Evolutionary conservation across 495 filamentous ascomycete species (phyloP).

Genomic region (Penicillium soppii): DNA sequence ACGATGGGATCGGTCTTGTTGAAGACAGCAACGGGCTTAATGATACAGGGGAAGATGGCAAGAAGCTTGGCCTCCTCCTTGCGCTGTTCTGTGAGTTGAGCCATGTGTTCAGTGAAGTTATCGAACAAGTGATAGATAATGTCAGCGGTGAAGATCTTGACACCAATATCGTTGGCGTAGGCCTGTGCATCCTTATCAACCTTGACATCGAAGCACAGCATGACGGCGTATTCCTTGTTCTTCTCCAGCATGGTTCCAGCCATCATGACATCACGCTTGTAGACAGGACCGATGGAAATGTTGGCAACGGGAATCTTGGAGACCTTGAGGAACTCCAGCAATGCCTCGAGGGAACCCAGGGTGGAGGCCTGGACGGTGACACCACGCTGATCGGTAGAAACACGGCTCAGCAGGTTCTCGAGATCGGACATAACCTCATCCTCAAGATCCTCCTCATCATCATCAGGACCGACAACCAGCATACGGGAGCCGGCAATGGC

Average conservation of each 20-base stretch:
- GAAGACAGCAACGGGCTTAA: conserved; percentile 88
- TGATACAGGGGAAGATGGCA: conserved; percentile 95
- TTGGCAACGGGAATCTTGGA: conserved; percentile 97
- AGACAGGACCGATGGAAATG: conserved; percentile 97
- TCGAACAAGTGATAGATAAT: conserved; percentile 99
- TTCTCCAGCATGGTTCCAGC: conserved; percentile 97
- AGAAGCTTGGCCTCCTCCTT: conserved; percentile 95
- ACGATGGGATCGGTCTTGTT: conserved; percentile 98
- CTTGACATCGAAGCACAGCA: conserved; percentile 99
- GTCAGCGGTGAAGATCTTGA: conserved; percentile 98
- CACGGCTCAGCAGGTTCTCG: conserved; percentile 82
- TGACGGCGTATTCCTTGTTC: conserved; percentile 90
- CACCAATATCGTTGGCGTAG: conserved; percentile 90
- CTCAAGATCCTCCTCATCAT: conserved; percentile 94
- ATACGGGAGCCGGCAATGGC: conserved; percentile 97
- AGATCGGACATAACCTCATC: conserved; percentile 97
- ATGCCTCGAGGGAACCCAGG: conserved; percentile 91
- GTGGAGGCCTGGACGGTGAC: conserved; percentile 98
- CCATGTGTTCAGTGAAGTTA: conserved; percentile 92
- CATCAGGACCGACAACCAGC: conserved; percentile 88
- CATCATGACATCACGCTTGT: conserved; percentile 97
- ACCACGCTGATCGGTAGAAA: conserved; percentile 87
- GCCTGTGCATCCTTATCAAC: conserved; percentile 92
- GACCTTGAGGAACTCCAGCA: conserved; percentile 90
- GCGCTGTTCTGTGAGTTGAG: conserved; percentile 76